A percentile compares a stretch with the other conserved stretches of the same genome.
Conservation (phyloP, 2,329 filamentous ascomycete species). For the Talaromyces sp. region DNA sequence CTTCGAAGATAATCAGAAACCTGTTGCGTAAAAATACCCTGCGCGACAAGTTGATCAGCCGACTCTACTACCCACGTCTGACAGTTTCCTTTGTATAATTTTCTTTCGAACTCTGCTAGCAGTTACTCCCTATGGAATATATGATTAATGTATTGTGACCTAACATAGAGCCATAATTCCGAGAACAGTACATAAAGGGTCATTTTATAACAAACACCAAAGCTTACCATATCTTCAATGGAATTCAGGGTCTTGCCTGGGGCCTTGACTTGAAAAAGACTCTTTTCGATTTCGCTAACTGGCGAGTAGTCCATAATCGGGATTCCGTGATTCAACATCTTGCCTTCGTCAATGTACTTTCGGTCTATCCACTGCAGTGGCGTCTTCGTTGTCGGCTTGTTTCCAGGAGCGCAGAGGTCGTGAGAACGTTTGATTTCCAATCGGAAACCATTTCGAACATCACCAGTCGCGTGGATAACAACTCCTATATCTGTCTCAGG, state of each 20-base stretch:
- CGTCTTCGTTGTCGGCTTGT: conserved; percentile 17
- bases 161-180: neutral
- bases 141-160: too few relatives aligned
- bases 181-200: neutral
- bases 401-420: conserved; percentile 14
- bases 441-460: conserved; percentile 26
- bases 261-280: conserved; percentile 10
- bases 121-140: neutral
- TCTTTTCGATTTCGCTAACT: conserved; percentile 23
- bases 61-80: conserved; percentile 35
- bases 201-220: too few relatives aligned
- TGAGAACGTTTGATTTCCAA: conserved; percentile 25
- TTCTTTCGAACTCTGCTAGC: conserved; percentile 5
- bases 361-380: conserved; percentile 27
- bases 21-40: conserved; percentile 20
- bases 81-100: conserved; percentile 26
- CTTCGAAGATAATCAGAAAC: conserved; percentile 20
- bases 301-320: conserved; percentile 9
- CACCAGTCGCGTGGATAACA: conserved; percentile 25
- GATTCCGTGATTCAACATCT: conserved; percentile 22
- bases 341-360: conserved; percentile 17
- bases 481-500: conserved; percentile 18
- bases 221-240: neutral
- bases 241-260: conserved; percentile 12
- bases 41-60: conserved; percentile 22